These are phyloP conservation scores for Saccharum officinarum DNA, from an alignment of 176 grass and related monocot genomes.

Conservation along the genomic window DNA sequence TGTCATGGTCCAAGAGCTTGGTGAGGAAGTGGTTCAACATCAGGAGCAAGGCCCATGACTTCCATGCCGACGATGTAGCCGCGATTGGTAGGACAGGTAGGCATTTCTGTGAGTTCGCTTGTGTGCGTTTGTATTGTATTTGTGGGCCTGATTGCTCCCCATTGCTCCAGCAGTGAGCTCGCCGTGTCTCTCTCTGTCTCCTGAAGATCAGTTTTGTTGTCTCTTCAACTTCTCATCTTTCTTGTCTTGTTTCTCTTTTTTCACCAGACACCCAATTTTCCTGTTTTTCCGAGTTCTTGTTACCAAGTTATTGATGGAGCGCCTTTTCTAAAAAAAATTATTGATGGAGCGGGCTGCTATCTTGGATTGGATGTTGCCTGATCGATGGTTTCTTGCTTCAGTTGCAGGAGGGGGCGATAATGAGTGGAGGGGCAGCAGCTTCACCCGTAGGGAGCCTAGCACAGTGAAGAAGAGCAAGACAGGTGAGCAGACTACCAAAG, in stretches of 20 bases:
- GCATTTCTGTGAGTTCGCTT: neutral
- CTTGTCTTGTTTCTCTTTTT: conserved; percentile 27
- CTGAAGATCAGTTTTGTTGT: conserved; percentile 37
- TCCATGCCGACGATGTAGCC: conserved; percentile 81
- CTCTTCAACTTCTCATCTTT: conserved; percentile 19
- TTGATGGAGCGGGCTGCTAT: neutral
- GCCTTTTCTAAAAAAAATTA: neutral
- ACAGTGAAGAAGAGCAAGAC: conserved; percentile 92
- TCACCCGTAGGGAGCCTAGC: conserved; percentile 68
- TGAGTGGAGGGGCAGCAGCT: conserved; percentile 84
- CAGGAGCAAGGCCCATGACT: conserved; percentile 91
- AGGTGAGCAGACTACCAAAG: conserved; percentile 54
- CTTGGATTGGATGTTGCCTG: conserved; percentile 10
- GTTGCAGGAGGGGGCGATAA: conserved; percentile 59
- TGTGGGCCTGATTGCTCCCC: conserved; percentile 26
- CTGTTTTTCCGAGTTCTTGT: neutral
- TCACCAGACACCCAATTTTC: conserved; percentile 1
- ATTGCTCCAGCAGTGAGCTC: conserved; percentile 19
- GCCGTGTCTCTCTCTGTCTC: conserved; percentile 22
- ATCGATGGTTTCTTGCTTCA: conserved; percentile 25
- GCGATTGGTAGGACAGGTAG: conserved; percentile 38
- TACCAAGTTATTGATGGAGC: neutral
- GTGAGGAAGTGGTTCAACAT: conserved; percentile 98
- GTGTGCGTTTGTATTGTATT: conserved; percentile 7
- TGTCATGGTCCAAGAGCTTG: conserved; percentile 90